Conservation (phyloP, 495 filamentous ascomycete genomes). For the Penicillium manginii region DNA sequence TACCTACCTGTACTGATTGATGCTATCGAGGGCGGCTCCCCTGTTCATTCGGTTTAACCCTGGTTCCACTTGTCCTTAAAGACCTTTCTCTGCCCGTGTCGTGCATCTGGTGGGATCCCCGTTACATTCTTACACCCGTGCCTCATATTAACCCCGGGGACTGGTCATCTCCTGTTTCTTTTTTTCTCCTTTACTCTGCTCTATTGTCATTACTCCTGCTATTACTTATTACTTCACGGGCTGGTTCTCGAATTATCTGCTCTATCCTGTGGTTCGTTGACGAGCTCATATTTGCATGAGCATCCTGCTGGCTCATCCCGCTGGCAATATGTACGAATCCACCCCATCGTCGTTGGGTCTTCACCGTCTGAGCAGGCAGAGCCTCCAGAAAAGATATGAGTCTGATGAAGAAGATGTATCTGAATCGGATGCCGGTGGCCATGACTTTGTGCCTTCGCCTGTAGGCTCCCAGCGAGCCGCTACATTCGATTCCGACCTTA, state of each 20-base stretch:
- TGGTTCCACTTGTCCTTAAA: constrained; percentile 26
- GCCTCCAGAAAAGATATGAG: constrained; percentile 44
- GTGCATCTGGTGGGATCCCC: constrained; percentile 18
- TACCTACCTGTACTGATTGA: background rate
- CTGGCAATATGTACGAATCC: constrained; percentile 37
- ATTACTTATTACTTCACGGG: background rate
- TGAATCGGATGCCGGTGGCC: constrained; percentile 41
- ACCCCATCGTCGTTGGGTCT: constrained; percentile 32
- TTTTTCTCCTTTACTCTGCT: background rate
- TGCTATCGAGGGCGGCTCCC: constrained; percentile 25
- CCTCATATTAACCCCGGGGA: constrained; percentile 11
- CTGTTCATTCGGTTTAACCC: constrained; percentile 18
- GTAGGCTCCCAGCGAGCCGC: constrained; percentile 32
- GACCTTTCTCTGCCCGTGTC: constrained; percentile 16
- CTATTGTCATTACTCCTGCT: background rate
- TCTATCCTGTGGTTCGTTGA: constrained; percentile 8
- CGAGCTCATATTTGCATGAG: background rate
- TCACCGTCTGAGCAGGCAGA: constrained; percentile 42
- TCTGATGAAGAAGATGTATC: constrained; percentile 52
- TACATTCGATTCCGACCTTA: constrained; percentile 36
- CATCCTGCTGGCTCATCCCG: constrained; percentile 5
- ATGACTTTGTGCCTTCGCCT: constrained; percentile 40
- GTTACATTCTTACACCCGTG: constrained; percentile 17
- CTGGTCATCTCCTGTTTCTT: constrained; percentile 9
- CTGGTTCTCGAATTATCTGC: constrained; percentile 4